Percentiles rank a stretch among this genome's conserved stretches.
Conservation (phyloP, 768 basidiomycete genomes). For the Myochromella boudieri region DNA sequence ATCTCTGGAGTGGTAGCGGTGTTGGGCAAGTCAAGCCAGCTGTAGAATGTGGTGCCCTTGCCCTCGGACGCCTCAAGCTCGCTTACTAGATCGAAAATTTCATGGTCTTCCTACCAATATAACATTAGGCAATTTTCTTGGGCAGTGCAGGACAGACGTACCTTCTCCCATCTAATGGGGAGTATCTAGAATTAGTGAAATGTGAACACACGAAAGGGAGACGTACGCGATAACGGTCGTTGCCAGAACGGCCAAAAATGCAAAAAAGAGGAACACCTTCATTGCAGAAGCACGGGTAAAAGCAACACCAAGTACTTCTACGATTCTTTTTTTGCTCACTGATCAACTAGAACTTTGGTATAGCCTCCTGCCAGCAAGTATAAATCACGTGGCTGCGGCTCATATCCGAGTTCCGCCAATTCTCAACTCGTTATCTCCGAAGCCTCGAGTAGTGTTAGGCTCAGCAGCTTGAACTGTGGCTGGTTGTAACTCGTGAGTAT, state of each 20-base stretch:
- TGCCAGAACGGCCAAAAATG: constrained; percentile 51
- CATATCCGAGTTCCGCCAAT: constrained; percentile 10
- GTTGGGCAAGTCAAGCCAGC: constrained; percentile 80
- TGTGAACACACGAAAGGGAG: background rate
- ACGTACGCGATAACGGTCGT: constrained; percentile 63
- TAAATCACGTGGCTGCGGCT: constrained; percentile 7
- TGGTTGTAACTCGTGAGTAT: too few relatives aligned
- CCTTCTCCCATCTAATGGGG: constrained; percentile 69
- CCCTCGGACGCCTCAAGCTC: constrained; percentile 83
- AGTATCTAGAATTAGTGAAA: too few relatives aligned
- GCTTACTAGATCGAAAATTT: constrained; percentile 92
- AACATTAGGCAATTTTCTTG: background rate
- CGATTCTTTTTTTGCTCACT: too few relatives aligned
- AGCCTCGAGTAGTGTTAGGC: background rate
- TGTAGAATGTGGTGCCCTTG: constrained; percentile 95
- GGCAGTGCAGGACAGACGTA: constrained; percentile 20
- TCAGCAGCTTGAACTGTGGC: background rate
- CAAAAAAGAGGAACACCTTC: constrained; percentile 48
- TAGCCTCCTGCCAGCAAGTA: constrained; percentile 11
- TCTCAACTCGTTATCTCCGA: constrained; percentile 1
- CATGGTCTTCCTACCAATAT: constrained; percentile 77
- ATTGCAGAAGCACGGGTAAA: constrained; percentile 32
- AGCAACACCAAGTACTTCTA: background rate
- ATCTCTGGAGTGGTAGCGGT: constrained; percentile 78
- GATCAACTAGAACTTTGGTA: too few relatives aligned